A percentile compares a stretch with the other conserved stretches of the same genome.
Conservation (phyloP, 768 basidiomycete species). For the Agaricus subrufescens region DNA sequence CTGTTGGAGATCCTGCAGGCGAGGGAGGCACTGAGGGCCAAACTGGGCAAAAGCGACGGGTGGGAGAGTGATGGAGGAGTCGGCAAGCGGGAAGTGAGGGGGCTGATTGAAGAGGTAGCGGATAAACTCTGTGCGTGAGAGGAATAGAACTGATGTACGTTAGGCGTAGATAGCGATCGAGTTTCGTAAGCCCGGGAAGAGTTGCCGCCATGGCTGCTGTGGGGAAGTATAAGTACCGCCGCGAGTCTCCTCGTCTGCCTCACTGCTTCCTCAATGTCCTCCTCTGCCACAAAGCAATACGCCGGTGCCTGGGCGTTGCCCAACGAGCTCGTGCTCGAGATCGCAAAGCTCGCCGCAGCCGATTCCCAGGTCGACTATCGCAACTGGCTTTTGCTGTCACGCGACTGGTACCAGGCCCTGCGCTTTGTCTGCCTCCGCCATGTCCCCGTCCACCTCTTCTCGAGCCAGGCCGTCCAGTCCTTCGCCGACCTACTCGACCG, state of each 20-base stretch:
- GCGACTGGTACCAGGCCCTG: neutral
- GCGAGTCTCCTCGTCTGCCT: neutral
- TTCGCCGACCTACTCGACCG: neutral
- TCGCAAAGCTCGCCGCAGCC: constrained; percentile 4
- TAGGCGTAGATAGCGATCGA: neutral
- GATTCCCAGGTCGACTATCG: constrained; percentile 6
- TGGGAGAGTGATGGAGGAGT: constrained; percentile 47
- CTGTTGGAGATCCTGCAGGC: constrained; percentile 73
- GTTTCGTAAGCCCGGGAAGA: constrained; percentile 2
- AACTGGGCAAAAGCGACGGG: constrained; percentile 43
- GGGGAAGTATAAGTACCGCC: constrained; percentile 2
- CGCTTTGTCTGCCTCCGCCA: constrained; percentile 6
- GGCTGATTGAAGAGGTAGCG: constrained; percentile 62
- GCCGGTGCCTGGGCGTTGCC: constrained; percentile 9
- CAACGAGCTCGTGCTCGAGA: constrained; percentile 8
- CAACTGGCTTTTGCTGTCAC: constrained; percentile 5
- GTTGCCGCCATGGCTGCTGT: neutral
- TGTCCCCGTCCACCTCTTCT: constrained; percentile 9
- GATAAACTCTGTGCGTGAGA: constrained; percentile 35
- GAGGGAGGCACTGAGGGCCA: constrained; percentile 49
- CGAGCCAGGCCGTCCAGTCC: neutral
- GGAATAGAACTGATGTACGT: neutral
- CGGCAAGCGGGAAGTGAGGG: constrained; percentile 61
- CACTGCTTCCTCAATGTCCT: neutral
- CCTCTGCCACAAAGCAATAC: neutral